Conservation (phyloP, 1,139 yeast genomes). For the Zygoascus sp. region DNA sequence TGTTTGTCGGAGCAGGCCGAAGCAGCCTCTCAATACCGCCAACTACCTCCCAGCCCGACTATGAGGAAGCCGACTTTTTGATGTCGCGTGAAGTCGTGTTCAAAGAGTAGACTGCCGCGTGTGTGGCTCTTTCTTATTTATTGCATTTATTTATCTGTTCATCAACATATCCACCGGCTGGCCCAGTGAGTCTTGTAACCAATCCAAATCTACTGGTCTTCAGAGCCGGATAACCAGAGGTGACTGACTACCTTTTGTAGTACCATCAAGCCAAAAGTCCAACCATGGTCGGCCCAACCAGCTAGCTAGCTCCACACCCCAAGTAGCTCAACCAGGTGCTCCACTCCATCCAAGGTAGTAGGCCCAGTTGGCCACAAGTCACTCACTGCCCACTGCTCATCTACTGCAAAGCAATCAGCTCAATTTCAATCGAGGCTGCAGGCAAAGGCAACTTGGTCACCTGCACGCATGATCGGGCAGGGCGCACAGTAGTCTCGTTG, state of each 20-base stretch:
- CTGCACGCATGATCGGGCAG: constrained; percentile 93
- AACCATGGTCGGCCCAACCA: no score
- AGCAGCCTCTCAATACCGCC: neutral
- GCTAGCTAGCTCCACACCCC: no score
- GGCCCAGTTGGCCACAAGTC: no score
- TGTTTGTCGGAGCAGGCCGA: neutral
- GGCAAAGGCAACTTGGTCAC: constrained; percentile 73
- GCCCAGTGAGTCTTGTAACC: no score
- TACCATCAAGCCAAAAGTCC: no score
- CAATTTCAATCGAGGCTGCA: constrained; percentile 63
- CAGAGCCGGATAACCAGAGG: no score
- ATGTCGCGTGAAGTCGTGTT: neutral
- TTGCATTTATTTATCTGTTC: neutral
- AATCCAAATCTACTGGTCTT: no score
- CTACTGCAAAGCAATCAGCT: constrained; percentile 68
- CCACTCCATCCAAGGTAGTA: no score
- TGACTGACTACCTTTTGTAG: no score
- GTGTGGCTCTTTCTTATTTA: neutral
- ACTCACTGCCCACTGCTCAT: neutral
- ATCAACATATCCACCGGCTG: neutral
- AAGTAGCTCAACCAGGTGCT: no score
- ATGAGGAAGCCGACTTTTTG: constrained; percentile 1
- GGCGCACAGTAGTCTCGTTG: constrained; percentile 56
- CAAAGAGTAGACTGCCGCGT: neutral
- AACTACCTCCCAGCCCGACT: no score